Evolutionary conservation across 108 stramenopile species (phyloP), one percentile per base, ranked within the genome.

Genomic region (Skeletonema grethae): DNA sequence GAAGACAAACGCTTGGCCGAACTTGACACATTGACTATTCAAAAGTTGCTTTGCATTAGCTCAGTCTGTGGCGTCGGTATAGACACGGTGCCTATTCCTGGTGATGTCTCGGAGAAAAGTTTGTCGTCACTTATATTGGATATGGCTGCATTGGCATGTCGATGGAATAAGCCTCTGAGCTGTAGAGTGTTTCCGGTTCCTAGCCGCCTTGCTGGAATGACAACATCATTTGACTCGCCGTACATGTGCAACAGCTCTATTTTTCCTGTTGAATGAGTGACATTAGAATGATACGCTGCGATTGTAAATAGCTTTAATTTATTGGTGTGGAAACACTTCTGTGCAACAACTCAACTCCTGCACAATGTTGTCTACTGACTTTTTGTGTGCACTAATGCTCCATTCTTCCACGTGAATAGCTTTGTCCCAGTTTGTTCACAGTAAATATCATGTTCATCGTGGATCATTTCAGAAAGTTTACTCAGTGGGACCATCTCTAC

Each of bases 51-150:
- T 36, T 78, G 69, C 38, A 82, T 95, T 16, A 87, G 87, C 31
- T 87, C 83, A 24, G 91, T 93, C 1, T 95, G 94, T 72, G 94
- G 94, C 2, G 94, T 95, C 5, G 94, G 94, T 9, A 74, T 95
- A 2, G 94, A 95, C 55, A 93, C 92, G 0, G 90, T 95, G n/a
- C 94, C 94, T 18, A 66, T 95, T 11, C 75, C 89, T 2, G 90
- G 87, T 6, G 73, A 89, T 64, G 67, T 68, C 31, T 64, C 81
- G 4, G 41, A 20, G 9, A 61, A 84, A 15, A 69, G 75, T 53
- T 59, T 95, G 35, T 60, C 76, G 6, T 72, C 86, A 3, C 48
- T 95, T 43, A 84, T 93, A 24, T 56, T 95, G 63, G 94, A 95
- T 68, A 87, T 95, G 2, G 86, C 83, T 6, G 89, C 81, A 13